Evolutionary conservation across 192 early-diverging fungal species (phyloP).

Genomic region (Oehlia diaphana): DNA sequence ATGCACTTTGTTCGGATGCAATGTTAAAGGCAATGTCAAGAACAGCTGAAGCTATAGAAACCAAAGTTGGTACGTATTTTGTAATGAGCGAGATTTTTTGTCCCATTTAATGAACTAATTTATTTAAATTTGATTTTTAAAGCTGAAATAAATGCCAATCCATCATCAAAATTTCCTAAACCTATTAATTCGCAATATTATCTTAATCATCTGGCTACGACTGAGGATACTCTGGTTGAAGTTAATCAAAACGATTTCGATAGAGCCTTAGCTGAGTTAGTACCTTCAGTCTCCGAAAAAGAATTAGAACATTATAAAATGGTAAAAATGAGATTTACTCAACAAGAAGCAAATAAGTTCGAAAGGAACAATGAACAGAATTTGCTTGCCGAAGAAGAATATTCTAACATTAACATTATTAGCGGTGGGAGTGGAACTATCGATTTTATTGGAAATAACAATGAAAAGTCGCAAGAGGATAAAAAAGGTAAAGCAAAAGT

Average conservation of each 20-base stretch:
- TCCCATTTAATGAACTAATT: neutral
- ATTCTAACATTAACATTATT: neutral
- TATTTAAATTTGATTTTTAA: neutral
- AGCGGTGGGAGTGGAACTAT: neutral
- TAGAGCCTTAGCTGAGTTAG: slow-evolving; percentile 77
- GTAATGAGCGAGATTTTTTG: no score
- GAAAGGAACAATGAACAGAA: slow-evolving; percentile 17
- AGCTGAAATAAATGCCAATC: slow-evolving; percentile 34
- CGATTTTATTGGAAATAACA: neutral
- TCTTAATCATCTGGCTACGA: slow-evolving; percentile 76
- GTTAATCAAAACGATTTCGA: slow-evolving; percentile 85
- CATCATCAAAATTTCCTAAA: slow-evolving; percentile 43
- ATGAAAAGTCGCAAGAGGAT: neutral
- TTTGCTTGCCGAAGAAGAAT: neutral
- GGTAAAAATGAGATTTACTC: slow-evolving; percentile 78
- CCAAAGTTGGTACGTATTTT: slow-evolving; percentile 41
- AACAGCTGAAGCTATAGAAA: slow-evolving; percentile 71
- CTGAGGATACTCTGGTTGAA: slow-evolving; percentile 74
- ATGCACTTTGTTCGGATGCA: slow-evolving; percentile 96
- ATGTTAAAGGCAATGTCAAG: slow-evolving; percentile 96
- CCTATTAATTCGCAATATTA: slow-evolving; percentile 89
- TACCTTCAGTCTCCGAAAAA: slow-evolving; percentile 83
- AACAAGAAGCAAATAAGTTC: slow-evolving; percentile 38
- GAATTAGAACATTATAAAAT: slow-evolving; percentile 86
- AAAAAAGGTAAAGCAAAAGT: slow-evolving; percentile 27